Evolutionary conservation across 2,329 filamentous ascomycete species (phyloP), one percentile per base, ranked within the genome.

Genomic region (Epichloe bromicola): DNA sequence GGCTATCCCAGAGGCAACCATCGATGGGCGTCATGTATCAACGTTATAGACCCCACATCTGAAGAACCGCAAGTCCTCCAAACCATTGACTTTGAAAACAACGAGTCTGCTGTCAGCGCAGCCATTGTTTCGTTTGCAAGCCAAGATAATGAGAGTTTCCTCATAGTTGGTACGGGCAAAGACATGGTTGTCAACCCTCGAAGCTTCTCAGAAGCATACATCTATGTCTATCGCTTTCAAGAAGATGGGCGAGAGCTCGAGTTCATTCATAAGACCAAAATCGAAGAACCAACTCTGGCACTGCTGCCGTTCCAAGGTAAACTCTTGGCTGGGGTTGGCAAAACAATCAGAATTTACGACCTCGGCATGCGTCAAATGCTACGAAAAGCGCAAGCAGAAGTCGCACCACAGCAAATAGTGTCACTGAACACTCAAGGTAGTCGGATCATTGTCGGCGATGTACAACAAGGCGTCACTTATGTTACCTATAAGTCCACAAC

Each of bases 11-110:
- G 83, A 51, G 89, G 82, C 23, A 82, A 79, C 53, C 85, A 87
- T 19, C 86, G 91, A 57, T 99, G 93, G 93, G 88, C 93, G 40
- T 97, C 91, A 10, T 97, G 90, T 66, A 90, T 99, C 57, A 89
- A 88, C 61, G 79, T 96, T 19, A 77, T 99, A 17, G 93, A 98
- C 61, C 90, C 93, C 0, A 65, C 91, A 3, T 78, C 73, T 15
- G 79, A 85, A 46, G 90, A 93, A 60, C 71, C 71, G 0, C 65
- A 69, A 3, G 83, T 95, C 1, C 66, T 93, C 4, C 83, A 86
- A 56, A 89, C 82, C 1, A 73, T 97, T 41, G 85, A 97, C 53
- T 69, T 98, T 0, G 83, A 85, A 47, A 83, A 93, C 40, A 97
- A 98, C 58, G 90, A 97, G 67, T 88, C 89, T 17, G 89, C 91